These are phyloP conservation scores for Pseudoscleropodium purum DNA, from an alignment of 225 moss, liverwort and hornwort genomes.

Conservation along the genomic window DNA sequence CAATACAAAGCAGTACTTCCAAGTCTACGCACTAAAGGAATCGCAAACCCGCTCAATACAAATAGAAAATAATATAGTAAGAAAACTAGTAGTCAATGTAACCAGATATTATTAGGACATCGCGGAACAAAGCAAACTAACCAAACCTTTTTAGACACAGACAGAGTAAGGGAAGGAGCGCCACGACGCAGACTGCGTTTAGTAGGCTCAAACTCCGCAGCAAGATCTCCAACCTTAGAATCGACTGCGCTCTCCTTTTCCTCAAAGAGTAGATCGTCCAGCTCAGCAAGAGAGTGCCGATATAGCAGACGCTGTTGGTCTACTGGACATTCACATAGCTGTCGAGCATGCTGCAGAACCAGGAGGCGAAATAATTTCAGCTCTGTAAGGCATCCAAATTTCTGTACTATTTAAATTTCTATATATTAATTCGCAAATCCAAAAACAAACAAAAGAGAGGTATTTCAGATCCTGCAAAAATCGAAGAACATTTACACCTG, in stretches of 20 bases:
- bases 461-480: neutral
- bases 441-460: neutral
- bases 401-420: neutral
- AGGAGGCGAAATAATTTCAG: neutral
- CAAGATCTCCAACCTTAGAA: slow-evolving; percentile 66
- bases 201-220: slow-evolving; percentile 55
- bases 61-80: neutral
- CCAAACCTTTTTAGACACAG: slow-evolving; percentile 85
- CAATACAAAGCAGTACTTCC: neutral
- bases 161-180: slow-evolving; percentile 54
- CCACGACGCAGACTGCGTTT: slow-evolving; percentile 84
- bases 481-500: neutral
- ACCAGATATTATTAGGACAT: slow-evolving; percentile 1
- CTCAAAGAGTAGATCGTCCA: slow-evolving; percentile 64
- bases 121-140: slow-evolving; percentile 30
- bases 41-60: neutral
- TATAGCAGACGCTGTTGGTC: slow-evolving; percentile 75
- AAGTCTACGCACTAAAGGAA: neutral
- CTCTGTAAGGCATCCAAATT: neutral
- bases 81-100: neutral
- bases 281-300: slow-evolving; percentile 84
- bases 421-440: too few relatives aligned
- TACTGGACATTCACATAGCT: slow-evolving; percentile 81
- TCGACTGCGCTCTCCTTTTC: slow-evolving; percentile 43
- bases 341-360: slow-evolving; percentile 80